phyloP scores from a whole-genome alignment of 2,329 filamentous ascomycete genomes.

The Chrysoporthe austroafricana region DNA sequence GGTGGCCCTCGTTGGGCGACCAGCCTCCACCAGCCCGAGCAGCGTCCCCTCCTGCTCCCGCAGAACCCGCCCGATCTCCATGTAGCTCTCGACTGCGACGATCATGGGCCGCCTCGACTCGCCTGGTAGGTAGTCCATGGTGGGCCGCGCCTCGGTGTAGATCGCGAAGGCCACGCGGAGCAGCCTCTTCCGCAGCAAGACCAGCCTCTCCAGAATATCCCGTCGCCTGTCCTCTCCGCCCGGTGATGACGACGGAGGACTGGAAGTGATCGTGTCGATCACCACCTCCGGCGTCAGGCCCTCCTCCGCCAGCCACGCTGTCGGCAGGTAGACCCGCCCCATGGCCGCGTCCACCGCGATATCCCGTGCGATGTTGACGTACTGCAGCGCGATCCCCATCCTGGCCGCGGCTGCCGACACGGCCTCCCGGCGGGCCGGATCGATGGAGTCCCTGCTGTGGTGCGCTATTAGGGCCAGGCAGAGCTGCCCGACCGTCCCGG shows the following conservation, averaged over 20 bases:
- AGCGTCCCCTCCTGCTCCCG: conserved; percentile 24
- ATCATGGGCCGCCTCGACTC: conserved; percentile 55
- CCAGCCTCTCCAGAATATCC: conserved; percentile 31
- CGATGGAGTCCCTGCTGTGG: conserved; percentile 47
- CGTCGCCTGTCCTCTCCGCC: neutral
- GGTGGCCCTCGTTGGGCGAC: conserved; percentile 30
- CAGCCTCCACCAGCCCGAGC: neutral
- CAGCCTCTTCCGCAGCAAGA: conserved; percentile 55
- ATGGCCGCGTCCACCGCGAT: conserved; percentile 69
- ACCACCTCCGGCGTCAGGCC: conserved; percentile 59
- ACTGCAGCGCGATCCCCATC: conserved; percentile 78
- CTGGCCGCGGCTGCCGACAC: conserved; percentile 60
- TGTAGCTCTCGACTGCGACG: conserved; percentile 33
- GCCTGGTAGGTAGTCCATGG: conserved; percentile 64
- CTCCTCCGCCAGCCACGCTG: conserved; percentile 63
- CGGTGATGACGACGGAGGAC: conserved; percentile 33
- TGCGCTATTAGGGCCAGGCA: conserved; percentile 69
- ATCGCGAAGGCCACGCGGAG: conserved; percentile 64
- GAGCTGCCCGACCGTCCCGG: conserved; percentile 72
- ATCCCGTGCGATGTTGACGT: conserved; percentile 77
- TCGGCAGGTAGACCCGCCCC: conserved; percentile 70
- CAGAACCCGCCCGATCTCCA: conserved; percentile 33
- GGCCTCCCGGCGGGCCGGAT: conserved; percentile 39
- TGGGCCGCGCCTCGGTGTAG: conserved; percentile 57
- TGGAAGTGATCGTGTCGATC: conserved; percentile 55